A percentile compares a stretch with the other conserved stretches of the same genome.
phyloP scores from a whole-genome alignment of 345 rosid species.

The Eucalyptus caleyi region DNA sequence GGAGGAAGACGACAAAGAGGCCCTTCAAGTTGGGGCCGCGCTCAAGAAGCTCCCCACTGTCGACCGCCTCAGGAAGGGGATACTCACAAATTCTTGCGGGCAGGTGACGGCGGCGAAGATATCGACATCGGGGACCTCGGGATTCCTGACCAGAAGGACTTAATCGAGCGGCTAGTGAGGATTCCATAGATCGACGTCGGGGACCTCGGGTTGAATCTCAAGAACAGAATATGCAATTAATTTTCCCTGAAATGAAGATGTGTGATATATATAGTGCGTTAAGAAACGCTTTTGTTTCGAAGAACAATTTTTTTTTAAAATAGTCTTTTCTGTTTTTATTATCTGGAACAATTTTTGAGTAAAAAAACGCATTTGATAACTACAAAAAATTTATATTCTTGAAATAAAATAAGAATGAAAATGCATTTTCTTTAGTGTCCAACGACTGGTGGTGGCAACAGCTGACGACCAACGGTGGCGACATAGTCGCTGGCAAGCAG shows the following conservation, averaged over 20 bases:
- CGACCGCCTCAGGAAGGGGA: slow-evolving; percentile 22
- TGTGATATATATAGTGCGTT: too few relatives aligned
- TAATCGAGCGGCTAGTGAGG: slow-evolving; percentile 11
- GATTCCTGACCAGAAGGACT: neutral
- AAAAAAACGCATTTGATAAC: accelerated
- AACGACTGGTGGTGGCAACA: accelerated
- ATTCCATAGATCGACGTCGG: slow-evolving; percentile 8
- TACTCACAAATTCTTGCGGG: slow-evolving; percentile 1
- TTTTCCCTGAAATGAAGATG: neutral
- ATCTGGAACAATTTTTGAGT: accelerated
- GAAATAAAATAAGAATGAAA: too few relatives aligned
- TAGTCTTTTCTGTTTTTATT: too few relatives aligned
- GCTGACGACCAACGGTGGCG: too few relatives aligned
- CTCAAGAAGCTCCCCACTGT: slow-evolving; percentile 30
- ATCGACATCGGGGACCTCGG: neutral
- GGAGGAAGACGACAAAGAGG: slow-evolving; percentile 51
- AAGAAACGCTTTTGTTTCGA: accelerated
- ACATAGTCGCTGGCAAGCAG: accelerated
- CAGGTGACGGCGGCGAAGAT: neutral
- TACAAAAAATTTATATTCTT: too few relatives aligned
- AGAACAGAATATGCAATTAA: neutral
- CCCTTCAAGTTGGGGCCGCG: slow-evolving; percentile 28
- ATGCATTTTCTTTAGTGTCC: too few relatives aligned
- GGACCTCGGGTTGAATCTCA: slow-evolving; percentile 4
- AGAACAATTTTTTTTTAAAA: accelerated